These are phyloP conservation scores for Lanmaoa pseudosensibilis DNA, from an alignment of 768 basidiomycete species.

Conservation along the genomic window DNA sequence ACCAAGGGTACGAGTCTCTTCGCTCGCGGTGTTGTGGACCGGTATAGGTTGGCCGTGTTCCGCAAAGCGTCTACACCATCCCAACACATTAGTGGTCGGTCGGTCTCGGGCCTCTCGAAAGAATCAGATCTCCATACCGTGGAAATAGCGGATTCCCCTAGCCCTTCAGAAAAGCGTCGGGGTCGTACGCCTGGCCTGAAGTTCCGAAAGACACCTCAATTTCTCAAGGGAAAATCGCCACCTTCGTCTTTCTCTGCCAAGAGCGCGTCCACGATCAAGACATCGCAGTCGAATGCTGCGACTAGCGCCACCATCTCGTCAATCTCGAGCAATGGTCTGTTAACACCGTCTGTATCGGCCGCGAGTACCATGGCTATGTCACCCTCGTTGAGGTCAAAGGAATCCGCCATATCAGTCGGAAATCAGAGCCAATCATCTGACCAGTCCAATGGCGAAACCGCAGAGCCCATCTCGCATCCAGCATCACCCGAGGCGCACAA, in stretches of 20 bases:
- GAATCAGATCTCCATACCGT: conserved; percentile 45
- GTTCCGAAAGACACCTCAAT: conserved; percentile 74
- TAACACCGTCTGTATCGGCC: conserved; percentile 65
- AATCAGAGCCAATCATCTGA: conserved; percentile 71
- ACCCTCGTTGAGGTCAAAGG: conserved; percentile 78
- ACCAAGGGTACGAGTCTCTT: conserved; percentile 79
- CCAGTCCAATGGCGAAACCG: conserved; percentile 57
- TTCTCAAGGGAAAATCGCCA: conserved; percentile 73
- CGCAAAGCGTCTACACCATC: conserved; percentile 74
- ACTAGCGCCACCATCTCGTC: conserved; percentile 37
- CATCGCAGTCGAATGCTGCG: conserved; percentile 45
- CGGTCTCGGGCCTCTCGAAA: conserved; percentile 59
- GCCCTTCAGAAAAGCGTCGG: conserved; percentile 54
- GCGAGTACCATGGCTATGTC: conserved; percentile 46
- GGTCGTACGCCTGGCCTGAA: conserved; percentile 68
- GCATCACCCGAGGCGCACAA: conserved; percentile 35
- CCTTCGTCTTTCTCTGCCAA: conserved; percentile 38
- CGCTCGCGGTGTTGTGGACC: conserved; percentile 88
- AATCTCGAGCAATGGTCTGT: conserved; percentile 46
- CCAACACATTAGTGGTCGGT: conserved; percentile 44
- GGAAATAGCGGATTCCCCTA: conserved; percentile 44
- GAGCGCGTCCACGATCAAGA: conserved; percentile 34
- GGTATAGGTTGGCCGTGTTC: conserved; percentile 83
- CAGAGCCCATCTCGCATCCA: conserved; percentile 24
- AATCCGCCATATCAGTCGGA: conserved; percentile 74